Base-by-base conservation (phyloP, 192 early-diverging fungal genomes). In the Coemansia sp. region DNA sequence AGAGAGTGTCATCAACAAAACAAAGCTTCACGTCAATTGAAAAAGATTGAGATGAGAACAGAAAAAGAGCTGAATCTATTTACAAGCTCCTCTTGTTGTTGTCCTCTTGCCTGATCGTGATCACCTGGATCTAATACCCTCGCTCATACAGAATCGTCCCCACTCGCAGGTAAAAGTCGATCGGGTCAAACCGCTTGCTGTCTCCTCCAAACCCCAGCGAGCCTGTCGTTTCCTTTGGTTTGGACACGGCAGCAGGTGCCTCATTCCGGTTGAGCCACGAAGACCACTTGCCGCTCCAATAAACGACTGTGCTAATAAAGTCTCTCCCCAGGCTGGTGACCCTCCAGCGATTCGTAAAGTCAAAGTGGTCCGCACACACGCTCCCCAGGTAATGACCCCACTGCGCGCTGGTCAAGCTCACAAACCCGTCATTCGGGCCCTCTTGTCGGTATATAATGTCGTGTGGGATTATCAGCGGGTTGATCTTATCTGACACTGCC, bases 371-470 rank as follows among this genome's bases (percentile, higher is more conserved):
- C 18, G 88, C 87, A 38, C 87, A 72, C 8, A 94, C 83, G 12
- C 90, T 89, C 42, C 88, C 87, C 38, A 93, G 68, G 61, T 94
- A 95, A 39, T 86, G 70, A 10, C 95, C 95, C 95, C 93, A 98
- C 65, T 83, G 82, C 4, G 95, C 94, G 65, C 87, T 90, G 10
- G 84, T 67, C 3, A 92, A 59, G 32, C 87, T 88, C 12, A 98
- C 95, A 56, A 98, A 75, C 8, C 95, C 95, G 74, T 98, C 95
- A 70, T 98, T 98, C 0, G 86, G 84, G 2, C 94, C 95, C 64
- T 95, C 95, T 10, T 84, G 83, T 14, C 76, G 72, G 33, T 82
- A 74, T 41, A 98, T 87, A 33, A 96, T 83, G 42, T 90, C 83
- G 65, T 91, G 86, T 7, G 94, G 88, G 22, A 93, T 86, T 17